These are phyloP conservation scores for Nothophoma quercina DNA, from an alignment of 2,329 filamentous ascomycete genomes.

Conservation along the genomic window DNA sequence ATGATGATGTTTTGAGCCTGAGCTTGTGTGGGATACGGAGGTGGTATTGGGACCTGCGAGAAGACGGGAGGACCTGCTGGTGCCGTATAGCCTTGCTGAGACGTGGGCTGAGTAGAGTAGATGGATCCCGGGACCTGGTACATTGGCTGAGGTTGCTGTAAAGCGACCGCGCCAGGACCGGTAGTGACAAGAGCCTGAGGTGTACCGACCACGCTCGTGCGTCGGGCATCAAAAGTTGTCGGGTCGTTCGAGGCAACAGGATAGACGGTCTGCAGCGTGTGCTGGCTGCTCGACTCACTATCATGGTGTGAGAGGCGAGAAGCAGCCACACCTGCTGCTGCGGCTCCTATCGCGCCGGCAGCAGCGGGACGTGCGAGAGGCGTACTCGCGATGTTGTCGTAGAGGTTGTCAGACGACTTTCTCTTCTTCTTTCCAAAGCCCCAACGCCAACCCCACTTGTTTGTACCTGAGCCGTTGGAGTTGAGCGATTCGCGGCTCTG, in stretches of 20 bases:
- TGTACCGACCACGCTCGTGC: slow-evolving; percentile 58
- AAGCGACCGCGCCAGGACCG: slow-evolving; percentile 62
- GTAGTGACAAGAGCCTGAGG: slow-evolving; percentile 45
- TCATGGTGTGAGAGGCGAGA: slow-evolving; percentile 58
- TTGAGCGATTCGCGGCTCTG: slow-evolving; percentile 61
- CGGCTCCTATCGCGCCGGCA: slow-evolving; percentile 46
- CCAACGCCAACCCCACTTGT: slow-evolving; percentile 69
- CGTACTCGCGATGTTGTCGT: slow-evolving; percentile 44
- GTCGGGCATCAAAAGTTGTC: slow-evolving; percentile 64
- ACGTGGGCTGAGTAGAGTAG: slow-evolving; percentile 60
- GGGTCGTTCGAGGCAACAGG: slow-evolving; percentile 73
- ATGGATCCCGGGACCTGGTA: slow-evolving; percentile 74
- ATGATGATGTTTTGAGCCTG: slow-evolving; percentile 32
- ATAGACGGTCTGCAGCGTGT: slow-evolving; percentile 69
- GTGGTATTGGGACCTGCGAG: slow-evolving; percentile 34
- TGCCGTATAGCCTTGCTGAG: slow-evolving; percentile 51
- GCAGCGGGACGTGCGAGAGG: slow-evolving; percentile 49
- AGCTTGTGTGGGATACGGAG: slow-evolving; percentile 28
- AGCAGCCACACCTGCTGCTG: slow-evolving; percentile 55
- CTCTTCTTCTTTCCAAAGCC: slow-evolving; percentile 59
- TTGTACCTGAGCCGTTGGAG: slow-evolving; percentile 62
- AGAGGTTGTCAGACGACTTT: slow-evolving; percentile 44
- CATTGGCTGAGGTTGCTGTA: slow-evolving; percentile 87
- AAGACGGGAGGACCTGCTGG: slow-evolving; percentile 53
- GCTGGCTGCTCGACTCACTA: slow-evolving; percentile 56